Evolutionary conservation across 768 basidiomycete genomes (phyloP), one percentile per base, ranked within the genome.

Genomic region (Xanthoconium purpureum): DNA sequence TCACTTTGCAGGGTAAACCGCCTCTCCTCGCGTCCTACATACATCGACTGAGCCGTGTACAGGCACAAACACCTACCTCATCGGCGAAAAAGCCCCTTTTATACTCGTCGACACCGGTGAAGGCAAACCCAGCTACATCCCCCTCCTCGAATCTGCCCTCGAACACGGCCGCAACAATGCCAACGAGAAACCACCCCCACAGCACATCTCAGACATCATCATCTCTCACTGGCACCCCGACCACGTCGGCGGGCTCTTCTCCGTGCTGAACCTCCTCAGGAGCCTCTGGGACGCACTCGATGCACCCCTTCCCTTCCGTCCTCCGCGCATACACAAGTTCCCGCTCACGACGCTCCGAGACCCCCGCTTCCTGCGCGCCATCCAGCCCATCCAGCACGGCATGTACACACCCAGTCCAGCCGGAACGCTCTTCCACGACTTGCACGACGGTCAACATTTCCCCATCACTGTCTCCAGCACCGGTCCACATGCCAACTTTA

Each of bases 141-240:
- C 87, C 11, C 54, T 84, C 47, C 84, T 96, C 39, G 76, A 83
- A 57, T 75, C 78, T 13, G 84, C 85, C 24, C 75, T 93, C n/a
- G 68, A 71, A 43, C 73, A 77, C 44, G 83, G 84, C 9, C 1
- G 6, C 17, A 8, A 18, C 15, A 32, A 45, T 29, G 28, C 20
- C 4, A 28, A 8, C n/a, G 30, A 24, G 18, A 9, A 13, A 15
- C 12, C 48, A 4, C 56, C 48, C 1, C 57, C 44, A 15, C 68
- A 62, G 13, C 80, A 85, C 47, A 73, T 98, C 47, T 91, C 91
- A 12, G 94, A 98, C 67, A 91, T 98, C 71, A 77, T 98, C 64
- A 77, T 98, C 53, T 92, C 94, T 0, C 96, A 98, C 71, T 87
- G 87, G 80, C 96, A 98, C 68, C 74, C 76, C 32, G 96, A 98